Percentiles rank a stretch among this genome's conserved stretches.
Evolutionary conservation across 768 basidiomycete species (phyloP).

Genomic region (Zangia roseola): DNA sequence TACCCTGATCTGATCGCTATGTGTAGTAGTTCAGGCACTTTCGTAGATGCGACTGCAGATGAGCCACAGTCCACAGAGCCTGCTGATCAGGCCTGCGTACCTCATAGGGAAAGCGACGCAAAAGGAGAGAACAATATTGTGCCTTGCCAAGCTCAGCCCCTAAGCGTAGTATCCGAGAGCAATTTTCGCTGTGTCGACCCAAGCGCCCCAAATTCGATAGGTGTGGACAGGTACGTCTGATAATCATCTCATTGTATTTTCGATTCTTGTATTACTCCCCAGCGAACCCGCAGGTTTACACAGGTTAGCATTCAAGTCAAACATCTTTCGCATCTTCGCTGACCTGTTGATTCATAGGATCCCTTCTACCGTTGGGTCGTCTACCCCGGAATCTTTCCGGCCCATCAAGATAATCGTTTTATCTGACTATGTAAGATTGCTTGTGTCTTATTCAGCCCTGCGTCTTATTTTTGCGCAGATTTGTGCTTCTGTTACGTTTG

Average conservation of each 20-base stretch:
- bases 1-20: not conserved
- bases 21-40: slow-evolving; percentile 2
- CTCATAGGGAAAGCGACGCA: not conserved
- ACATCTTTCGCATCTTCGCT: not conserved
- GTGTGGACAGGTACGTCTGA: slow-evolving; percentile 12
- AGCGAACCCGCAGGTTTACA: slow-evolving; percentile 14
- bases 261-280: not conserved
- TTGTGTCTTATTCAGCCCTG: not conserved
- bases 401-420: slow-evolving; percentile 32
- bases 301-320: slow-evolving; percentile 10
- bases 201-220: not conserved
- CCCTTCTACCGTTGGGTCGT: slow-evolving; percentile 9
- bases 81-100: not conserved
- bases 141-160: slow-evolving; percentile 2
- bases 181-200: slow-evolving; percentile 18
- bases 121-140: not conserved
- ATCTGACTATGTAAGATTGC: slow-evolving; percentile 29
- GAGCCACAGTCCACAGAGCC: not conserved
- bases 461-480: slow-evolving; percentile 12
- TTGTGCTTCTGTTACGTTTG: slow-evolving; percentile 38
- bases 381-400: slow-evolving; percentile 12
- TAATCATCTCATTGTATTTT: not conserved
- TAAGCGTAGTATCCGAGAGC: slow-evolving; percentile 27
- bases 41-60: not conserved
- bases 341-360: slow-evolving; percentile 10